Conservation (phyloP, 345 rosid genomes). For the Gynandropsis gynandra region DNA sequence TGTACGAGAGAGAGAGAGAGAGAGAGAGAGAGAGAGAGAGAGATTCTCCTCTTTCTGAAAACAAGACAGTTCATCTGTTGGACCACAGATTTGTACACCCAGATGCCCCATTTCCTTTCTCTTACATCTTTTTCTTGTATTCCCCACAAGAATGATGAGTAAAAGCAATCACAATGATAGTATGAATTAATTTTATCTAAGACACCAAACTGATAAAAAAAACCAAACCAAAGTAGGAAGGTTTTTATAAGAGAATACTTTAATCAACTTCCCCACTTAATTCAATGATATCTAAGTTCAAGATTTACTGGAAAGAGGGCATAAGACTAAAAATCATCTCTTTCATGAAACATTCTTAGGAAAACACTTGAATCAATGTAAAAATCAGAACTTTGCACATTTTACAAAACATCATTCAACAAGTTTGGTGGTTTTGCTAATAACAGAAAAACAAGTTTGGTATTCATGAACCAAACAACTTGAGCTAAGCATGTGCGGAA, state of each 20-base stretch:
- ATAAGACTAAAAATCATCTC: too few relatives aligned
- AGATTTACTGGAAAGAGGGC: too few relatives aligned
- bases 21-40: too few relatives aligned
- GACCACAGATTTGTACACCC: slow-evolving; percentile 26
- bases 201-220: neutral
- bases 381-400: too few relatives aligned
- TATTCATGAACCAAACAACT: slow-evolving; percentile 13
- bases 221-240: neutral
- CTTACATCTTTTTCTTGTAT: neutral
- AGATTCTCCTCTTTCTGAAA: slow-evolving; percentile 31
- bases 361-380: neutral
- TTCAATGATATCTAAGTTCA: neutral
- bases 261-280: neutral
- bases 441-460: neutral
- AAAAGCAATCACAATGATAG: slow-evolving; percentile 21
- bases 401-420: too few relatives aligned
- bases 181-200: slow-evolving; percentile 7
- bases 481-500: slow-evolving; percentile 17
- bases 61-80: slow-evolving; percentile 22
- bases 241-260: too few relatives aligned
- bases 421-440: neutral
- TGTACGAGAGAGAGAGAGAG: slow-evolving; percentile 11
- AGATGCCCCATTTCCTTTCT: slow-evolving; percentile 16
- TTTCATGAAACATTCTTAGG: neutral
- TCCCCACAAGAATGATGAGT: slow-evolving; percentile 20